phyloP scores from a whole-genome alignment of 2,329 filamentous ascomycete genomes.

The Scytalidium lignicola region DNA sequence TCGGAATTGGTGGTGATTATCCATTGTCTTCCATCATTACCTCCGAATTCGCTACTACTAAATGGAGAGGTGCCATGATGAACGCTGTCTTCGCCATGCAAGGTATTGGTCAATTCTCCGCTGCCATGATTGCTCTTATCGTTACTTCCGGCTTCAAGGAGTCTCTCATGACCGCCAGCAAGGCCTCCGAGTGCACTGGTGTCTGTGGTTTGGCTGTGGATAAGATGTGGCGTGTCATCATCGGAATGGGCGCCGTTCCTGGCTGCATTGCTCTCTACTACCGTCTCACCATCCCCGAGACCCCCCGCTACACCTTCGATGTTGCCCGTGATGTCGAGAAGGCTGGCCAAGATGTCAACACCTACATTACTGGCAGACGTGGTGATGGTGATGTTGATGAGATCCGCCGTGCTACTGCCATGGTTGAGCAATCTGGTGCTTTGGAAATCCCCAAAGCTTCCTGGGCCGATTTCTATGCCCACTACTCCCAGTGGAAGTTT shows the following conservation, averaged over 20 bases:
- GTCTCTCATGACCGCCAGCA: conserved; percentile 48
- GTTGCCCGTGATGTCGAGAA: conserved; percentile 70
- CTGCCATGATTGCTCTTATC: conserved; percentile 71
- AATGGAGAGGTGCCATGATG: conserved; percentile 85
- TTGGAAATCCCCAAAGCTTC: conserved; percentile 66
- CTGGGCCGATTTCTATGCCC: conserved; percentile 63
- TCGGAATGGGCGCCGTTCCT: conserved; percentile 76
- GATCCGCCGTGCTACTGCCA: conserved; percentile 54
- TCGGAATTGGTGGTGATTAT: conserved; percentile 74
- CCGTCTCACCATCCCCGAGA: conserved; percentile 80
- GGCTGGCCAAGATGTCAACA: conserved; percentile 65
- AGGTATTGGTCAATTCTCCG: conserved; percentile 72
- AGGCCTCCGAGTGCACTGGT: conserved; percentile 53
- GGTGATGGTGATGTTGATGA: conserved; percentile 60
- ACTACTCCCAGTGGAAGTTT: conserved; percentile 69
- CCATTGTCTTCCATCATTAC: conserved; percentile 80
- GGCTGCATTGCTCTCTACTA: conserved; percentile 80
- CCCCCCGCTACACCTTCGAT: conserved; percentile 83
- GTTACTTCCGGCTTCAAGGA: conserved; percentile 67
- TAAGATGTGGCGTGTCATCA: conserved; percentile 81
- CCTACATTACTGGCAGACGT: conserved; percentile 62
- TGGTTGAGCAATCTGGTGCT: conserved; percentile 46
- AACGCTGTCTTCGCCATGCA: conserved; percentile 84
- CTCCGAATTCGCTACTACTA: conserved; percentile 81
- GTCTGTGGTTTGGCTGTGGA: conserved; percentile 67